A percentile compares a stretch with the other conserved stretches of the same genome.
These are phyloP conservation scores for Microdochium paspali DNA, from an alignment of 2,329 filamentous ascomycete genomes.

Conservation along the genomic window DNA sequence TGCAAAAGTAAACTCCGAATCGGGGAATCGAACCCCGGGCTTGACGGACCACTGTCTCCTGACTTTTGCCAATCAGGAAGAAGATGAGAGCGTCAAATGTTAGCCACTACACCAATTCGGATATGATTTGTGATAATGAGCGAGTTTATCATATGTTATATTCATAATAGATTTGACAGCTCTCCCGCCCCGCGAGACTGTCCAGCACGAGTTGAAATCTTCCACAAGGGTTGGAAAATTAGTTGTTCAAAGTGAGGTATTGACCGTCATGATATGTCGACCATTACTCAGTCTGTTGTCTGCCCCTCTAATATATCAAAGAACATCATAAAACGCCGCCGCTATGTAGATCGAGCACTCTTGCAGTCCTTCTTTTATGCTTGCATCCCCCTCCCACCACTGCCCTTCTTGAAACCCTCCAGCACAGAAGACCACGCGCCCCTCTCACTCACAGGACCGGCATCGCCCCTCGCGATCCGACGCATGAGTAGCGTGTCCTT, in stretches of 20 bases:
- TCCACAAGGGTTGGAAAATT: too few species aligned
- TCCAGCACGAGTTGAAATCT: too few species aligned
- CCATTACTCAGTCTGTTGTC: too few species aligned
- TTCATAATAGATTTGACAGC: background rate
- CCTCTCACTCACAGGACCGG: conserved; percentile 34
- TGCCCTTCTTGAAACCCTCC: conserved; percentile 40
- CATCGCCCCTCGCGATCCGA: conserved; percentile 56
- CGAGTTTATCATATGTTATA: background rate
- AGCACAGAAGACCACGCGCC: conserved; percentile 39
- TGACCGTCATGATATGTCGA: too few species aligned
- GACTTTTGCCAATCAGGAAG: background rate
- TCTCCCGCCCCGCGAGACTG: too few species aligned
- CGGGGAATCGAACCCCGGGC: conserved; percentile 20
- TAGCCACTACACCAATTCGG: conserved; percentile 3
- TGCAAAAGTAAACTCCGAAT: conserved; percentile 9
- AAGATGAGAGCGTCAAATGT: conserved; percentile 2
- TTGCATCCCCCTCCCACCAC: conserved; percentile 15
- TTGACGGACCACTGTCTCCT: conserved; percentile 7
- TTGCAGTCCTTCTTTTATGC: conserved; percentile 5
- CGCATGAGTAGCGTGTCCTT: conserved; percentile 69
- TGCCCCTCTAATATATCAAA: too few species aligned
- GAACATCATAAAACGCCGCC: background rate
- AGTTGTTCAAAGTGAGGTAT: too few species aligned
- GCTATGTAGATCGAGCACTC: conserved; percentile 1
- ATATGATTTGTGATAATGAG: background rate